phyloP scores from a whole-genome alignment of 2,329 filamentous ascomycete species.

The Xylariaceae sp. region DNA sequence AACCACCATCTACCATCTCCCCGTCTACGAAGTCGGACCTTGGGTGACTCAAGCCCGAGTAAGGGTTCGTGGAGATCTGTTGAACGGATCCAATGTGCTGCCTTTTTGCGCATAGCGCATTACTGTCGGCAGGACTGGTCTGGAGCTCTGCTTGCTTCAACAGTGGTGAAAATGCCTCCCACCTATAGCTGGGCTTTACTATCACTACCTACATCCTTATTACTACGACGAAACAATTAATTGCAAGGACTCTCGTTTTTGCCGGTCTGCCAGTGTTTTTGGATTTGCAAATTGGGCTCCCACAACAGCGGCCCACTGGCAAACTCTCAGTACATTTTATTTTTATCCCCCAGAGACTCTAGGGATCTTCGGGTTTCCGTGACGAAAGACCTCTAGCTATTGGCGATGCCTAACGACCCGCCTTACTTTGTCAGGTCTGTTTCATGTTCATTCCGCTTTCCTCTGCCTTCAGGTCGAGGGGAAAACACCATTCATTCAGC shows the following conservation, averaged over 20 bases:
- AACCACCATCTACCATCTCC: no score
- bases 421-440: constrained; percentile 12
- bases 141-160: no score
- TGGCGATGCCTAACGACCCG: constrained; percentile 15
- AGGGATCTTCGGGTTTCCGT: constrained; percentile 15
- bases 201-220: constrained; percentile 9
- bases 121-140: no score
- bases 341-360: constrained; percentile 18
- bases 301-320: background rate
- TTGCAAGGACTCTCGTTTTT: constrained; percentile 1
- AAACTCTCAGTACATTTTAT: constrained; percentile 14
- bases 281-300: background rate
- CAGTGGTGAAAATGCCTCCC: background rate
- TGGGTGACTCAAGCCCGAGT: no score
- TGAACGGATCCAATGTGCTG: no score
- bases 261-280: constrained; percentile 4
- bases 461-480: background rate
- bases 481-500: constrained; percentile 4
- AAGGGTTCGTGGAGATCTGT: no score
- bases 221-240: constrained; percentile 9
- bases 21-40: no score
- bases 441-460: constrained; percentile 11
- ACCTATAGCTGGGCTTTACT: background rate
- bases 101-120: no score
- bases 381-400: constrained; percentile 10